Evolutionary conservation across 345 rosid species (phyloP).

Genomic region (Viola odorata): DNA sequence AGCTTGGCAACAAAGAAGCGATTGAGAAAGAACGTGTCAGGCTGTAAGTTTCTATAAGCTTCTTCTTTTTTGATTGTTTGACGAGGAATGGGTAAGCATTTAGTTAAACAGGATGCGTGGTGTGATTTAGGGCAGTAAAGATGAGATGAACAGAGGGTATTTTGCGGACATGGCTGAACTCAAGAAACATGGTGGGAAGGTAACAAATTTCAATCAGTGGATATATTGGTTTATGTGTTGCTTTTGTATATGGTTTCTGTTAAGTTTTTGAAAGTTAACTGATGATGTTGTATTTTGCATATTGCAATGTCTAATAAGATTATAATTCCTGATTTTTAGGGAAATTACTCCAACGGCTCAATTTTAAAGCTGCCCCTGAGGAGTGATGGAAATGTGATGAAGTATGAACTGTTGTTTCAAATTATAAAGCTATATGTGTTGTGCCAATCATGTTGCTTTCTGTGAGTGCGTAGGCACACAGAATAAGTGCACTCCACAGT

Average conservation of each 20-base stretch:
- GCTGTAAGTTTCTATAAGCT: slow-evolving; percentile 45
- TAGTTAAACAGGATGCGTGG: slow-evolving; percentile 16
- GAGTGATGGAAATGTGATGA: slow-evolving; percentile 24
- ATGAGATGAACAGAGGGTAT: slow-evolving; percentile 94
- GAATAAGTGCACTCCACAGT: too few relatives aligned
- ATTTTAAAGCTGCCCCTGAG: slow-evolving; percentile 54
- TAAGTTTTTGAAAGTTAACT: background rate
- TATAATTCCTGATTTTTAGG: slow-evolving; percentile 55
- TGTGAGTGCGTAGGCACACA: too few relatives aligned
- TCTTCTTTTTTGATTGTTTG: slow-evolving; percentile 3
- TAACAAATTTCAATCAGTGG: slow-evolving; percentile 15
- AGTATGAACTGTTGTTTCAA: too few relatives aligned
- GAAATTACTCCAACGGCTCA: slow-evolving; percentile 42
- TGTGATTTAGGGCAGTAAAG: slow-evolving; percentile 79
- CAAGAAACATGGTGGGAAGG: slow-evolving; percentile 91
- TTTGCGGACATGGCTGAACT: slow-evolving; percentile 72
- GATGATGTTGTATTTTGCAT: slow-evolving; percentile 31
- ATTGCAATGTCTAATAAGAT: slow-evolving; percentile 63
- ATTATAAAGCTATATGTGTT: too few relatives aligned
- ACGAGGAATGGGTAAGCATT: background rate
- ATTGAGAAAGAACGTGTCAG: slow-evolving; percentile 79
- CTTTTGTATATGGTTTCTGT: background rate
- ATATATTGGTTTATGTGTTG: background rate
- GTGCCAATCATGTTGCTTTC: too few relatives aligned
- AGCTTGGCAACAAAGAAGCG: slow-evolving; percentile 69